Evolutionary conservation across 148 eudicot genomes (phyloP), one percentile per base, ranked within the genome.

Genomic region (Bassia scoparia): DNA sequence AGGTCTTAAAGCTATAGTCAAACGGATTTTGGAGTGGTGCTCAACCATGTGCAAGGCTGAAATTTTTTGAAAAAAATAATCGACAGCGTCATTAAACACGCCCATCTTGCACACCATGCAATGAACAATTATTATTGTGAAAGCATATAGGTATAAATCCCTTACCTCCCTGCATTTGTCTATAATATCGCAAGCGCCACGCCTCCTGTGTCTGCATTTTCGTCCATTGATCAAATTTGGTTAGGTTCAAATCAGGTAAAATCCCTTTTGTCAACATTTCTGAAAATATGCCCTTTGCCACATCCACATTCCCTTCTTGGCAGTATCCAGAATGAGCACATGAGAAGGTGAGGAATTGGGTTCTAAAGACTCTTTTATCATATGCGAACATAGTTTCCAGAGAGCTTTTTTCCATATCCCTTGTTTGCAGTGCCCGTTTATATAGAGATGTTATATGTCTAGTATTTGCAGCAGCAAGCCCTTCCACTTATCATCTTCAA

Each of bases 91-190:
- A 60, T 78, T 79, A 69, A n/a, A 73, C 74, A 75, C 46, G 59
- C 61, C 96, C 94, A 76, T 77, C 83, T 86, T 93, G 83, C 94
- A 89, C 30, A 93, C 98, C 98, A 50, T 90, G n/a, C 97, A 79
- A 93, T 68, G 30, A 89, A 78, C 91, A 91, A 78, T 83, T 83
- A 75, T 83, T n/a, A n/a, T 35, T 16, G 95, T 89, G 77, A 81
- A 84, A 58, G 68, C 91, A 83, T 91, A n/a, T 91, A 27, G 92
- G 88, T 54, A 56, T 34, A 14, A 91, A 24, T 33, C 92, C 91
- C 33, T 76, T n/a, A n/a, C n/a, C 78, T 72, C 86, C 89, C 55
- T 76, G 74, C 95, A 91, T 93, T 81, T 89, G 89, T 84, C 80
- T 87, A 58, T 93, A 77, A 74, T n/a, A 90, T 67, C 53, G 63